These are phyloP conservation scores for Datura wrightii DNA, from an alignment of 257 asterid species.

Conservation along the genomic window DNA sequence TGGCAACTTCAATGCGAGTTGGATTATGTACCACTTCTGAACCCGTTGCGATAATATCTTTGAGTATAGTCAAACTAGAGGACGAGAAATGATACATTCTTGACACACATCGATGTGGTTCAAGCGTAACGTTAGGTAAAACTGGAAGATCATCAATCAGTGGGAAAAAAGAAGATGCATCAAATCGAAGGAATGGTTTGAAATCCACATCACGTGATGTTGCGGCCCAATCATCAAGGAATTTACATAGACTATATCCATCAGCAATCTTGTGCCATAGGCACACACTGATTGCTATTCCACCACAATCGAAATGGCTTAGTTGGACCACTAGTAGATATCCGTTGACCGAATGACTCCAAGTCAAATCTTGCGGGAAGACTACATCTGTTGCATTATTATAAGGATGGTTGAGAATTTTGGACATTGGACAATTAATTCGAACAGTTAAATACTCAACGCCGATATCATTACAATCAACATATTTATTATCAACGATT, in stretches of 20 bases:
- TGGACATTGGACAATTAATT: not conserved
- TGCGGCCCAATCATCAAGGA: not conserved
- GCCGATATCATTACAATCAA: conserved; percentile 21
- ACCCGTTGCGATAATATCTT: not conserved
- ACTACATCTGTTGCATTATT: not conserved
- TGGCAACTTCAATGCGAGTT: not conserved
- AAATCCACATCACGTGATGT: not conserved
- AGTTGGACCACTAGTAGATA: not conserved
- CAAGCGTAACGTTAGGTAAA: not conserved
- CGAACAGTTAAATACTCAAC: not conserved
- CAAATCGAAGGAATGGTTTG: not conserved
- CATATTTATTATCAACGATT: not conserved
- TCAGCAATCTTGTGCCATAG: not conserved
- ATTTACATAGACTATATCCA: not conserved
- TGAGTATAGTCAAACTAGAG: not conserved
- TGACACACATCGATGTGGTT: not conserved
- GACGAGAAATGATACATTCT: not conserved
- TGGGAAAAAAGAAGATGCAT: conserved; percentile 7
- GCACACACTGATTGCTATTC: not conserved
- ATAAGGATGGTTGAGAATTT: not conserved
- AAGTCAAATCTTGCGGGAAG: not conserved
- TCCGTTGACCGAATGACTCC: not conserved
- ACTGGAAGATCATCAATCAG: not conserved
- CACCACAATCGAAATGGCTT: not conserved
- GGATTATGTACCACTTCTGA: not conserved